Percentiles rank a stretch among this genome's conserved stretches.
phyloP scores from a whole-genome alignment of 495 filamentous ascomycete species.

The Aspergillus carlsbadensis region DNA sequence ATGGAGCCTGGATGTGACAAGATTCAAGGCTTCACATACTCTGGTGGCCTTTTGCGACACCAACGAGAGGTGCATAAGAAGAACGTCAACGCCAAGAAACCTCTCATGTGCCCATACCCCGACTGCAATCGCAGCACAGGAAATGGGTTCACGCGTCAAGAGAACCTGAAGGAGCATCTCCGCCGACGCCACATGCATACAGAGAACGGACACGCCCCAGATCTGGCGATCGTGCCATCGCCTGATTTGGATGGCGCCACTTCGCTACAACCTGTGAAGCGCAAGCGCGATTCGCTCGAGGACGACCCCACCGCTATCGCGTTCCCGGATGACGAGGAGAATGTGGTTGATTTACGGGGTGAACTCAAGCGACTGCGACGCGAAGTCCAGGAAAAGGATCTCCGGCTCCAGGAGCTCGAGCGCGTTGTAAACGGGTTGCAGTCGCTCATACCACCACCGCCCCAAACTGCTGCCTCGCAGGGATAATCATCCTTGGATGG shows the following conservation, averaged over 20 bases:
- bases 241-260: slow-evolving; percentile 32
- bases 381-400: slow-evolving; percentile 55
- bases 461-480: slow-evolving; percentile 28
- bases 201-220: slow-evolving; percentile 42
- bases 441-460: slow-evolving; percentile 43
- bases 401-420: slow-evolving; percentile 45
- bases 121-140: slow-evolving; percentile 87
- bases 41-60: slow-evolving; percentile 81
- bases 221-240: slow-evolving; percentile 29
- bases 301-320: slow-evolving; percentile 23
- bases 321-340: slow-evolving; percentile 37
- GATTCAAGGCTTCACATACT: slow-evolving; percentile 90
- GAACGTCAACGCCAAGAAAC: slow-evolving; percentile 78
- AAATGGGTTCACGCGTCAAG: slow-evolving; percentile 79
- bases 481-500: slow-evolving; percentile 8
- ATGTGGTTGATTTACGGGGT: slow-evolving; percentile 50
- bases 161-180: slow-evolving; percentile 89
- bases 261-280: slow-evolving; percentile 33
- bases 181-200: slow-evolving; percentile 73
- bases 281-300: slow-evolving; percentile 46
- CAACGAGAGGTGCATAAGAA: slow-evolving; percentile 89
- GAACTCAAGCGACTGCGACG: slow-evolving; percentile 56
- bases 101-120: slow-evolving; percentile 74
- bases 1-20: slow-evolving; percentile 75
- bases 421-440: slow-evolving; percentile 44